phyloP scores from a whole-genome alignment of 352 stramenopile genomes.

The Blastocystis hominis region DNA sequence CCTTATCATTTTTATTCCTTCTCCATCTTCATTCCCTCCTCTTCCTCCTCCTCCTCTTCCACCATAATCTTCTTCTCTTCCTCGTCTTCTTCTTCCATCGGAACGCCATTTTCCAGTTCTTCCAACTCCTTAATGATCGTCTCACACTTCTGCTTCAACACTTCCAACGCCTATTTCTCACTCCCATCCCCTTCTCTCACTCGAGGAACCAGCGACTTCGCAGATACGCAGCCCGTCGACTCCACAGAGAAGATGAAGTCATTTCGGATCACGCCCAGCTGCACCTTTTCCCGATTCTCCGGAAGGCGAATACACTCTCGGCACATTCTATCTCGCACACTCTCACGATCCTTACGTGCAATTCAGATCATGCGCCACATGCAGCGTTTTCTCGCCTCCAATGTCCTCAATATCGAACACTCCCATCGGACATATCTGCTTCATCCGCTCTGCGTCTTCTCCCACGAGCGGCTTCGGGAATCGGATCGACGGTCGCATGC shows the following conservation, averaged over 20 bases:
- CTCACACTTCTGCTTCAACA: constrained; percentile 45
- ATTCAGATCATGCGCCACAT: constrained; percentile 14
- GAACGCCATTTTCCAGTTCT: constrained; percentile 4
- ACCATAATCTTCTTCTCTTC: background rate
- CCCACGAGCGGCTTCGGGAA: constrained; percentile 9
- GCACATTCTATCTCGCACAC: constrained; percentile 59
- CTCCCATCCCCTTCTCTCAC: background rate
- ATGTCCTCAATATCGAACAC: constrained; percentile 63
- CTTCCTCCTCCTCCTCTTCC: constrained; percentile 41
- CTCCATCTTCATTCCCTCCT: too few species aligned
- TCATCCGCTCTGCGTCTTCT: constrained; percentile 55
- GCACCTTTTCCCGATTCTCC: constrained; percentile 58
- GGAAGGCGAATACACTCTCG: constrained; percentile 61
- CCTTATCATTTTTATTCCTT: background rate
- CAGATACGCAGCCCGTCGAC: constrained; percentile 58
- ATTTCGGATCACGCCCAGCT: constrained; percentile 59
- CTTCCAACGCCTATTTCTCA: constrained; percentile 21
- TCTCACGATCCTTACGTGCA: background rate
- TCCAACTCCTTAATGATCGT: constrained; percentile 39
- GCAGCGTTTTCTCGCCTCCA: background rate
- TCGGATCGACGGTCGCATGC: constrained; percentile 60
- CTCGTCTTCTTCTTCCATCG: background rate
- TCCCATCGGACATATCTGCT: constrained; percentile 55
- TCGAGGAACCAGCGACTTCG: constrained; percentile 30
- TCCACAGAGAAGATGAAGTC: constrained; percentile 65